Base-by-base conservation (phyloP, 345 rosid species). In the Eucalyptus coolabah region DNA sequence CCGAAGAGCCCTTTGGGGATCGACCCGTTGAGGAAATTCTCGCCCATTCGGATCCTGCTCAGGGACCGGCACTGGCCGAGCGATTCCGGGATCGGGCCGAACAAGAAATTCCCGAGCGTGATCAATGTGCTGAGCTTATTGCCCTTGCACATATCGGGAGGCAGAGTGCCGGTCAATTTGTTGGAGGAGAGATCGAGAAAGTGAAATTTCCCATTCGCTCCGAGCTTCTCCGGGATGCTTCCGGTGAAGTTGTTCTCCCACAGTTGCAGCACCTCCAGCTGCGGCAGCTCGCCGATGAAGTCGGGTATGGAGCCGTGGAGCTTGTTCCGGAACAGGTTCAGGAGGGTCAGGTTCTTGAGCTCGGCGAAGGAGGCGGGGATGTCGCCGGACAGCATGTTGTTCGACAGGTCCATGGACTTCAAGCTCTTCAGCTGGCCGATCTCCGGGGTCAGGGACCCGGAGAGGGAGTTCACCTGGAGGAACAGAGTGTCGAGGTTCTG, bases 161-260 rank as follows among this genome's bases (percentile, higher is more conserved):
- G 95, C 37, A 94, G 90, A 87, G 90, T 89, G 44, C 94, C 95
- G 4, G 94, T 94, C 32, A 94, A 89, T 81, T 94, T 94, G 72
- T 94, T 94, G 15, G 95, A 94, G 65, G 94, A 93, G 56, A 94
- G 90, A 90, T 94, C 94, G 49, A 94, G 85, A 83, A 86, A 42
- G 88, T 80, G 88, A 77, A 94, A 92, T 15, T 91, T 93, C 60
- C 95, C 95, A n/a, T 92, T 94, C 53, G 34, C 50, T 17, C 95
- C 95, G 56, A 94, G 82, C 13, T 92, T 90, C 42, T 87, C 89
- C 5, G 95, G 95, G 69, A 94, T 93, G 49, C 89, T 92, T 0
- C 93, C 93, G 21, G 95, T 94, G 92, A 94, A 93, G 89, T 94
- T 92, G 87, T 94, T 94, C 90, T 94, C 95, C 95, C 95, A 94